Evolutionary conservation across 495 filamentous ascomycete genomes (phyloP).

Genomic region (Talaromyces wortmannii): DNA sequence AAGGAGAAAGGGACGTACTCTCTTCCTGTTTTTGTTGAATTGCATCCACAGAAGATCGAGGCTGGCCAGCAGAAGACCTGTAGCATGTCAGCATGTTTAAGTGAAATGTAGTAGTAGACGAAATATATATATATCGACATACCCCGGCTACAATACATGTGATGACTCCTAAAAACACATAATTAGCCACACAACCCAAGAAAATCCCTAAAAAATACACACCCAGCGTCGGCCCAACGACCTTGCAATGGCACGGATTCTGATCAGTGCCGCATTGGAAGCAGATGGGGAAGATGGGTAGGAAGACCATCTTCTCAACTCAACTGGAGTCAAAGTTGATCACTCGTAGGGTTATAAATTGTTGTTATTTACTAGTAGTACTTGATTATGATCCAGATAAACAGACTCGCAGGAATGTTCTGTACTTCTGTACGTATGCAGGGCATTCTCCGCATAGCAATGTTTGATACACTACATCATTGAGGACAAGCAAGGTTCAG

Average conservation of each 20-base stretch:
- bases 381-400: not conserved
- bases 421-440: not conserved
- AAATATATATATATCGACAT: no score
- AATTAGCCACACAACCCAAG: not conserved
- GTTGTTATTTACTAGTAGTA: not conserved
- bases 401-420: not conserved
- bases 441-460: not conserved
- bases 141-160: conserved; percentile 1
- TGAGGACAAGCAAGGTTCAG: not conserved
- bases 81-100: not conserved
- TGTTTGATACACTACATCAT: not conserved
- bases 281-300: conserved; percentile 36
- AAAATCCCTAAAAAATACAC: conserved; percentile 5
- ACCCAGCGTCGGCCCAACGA: conserved; percentile 54
- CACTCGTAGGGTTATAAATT: not conserved
- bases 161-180: not conserved
- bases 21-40: conserved; percentile 48
- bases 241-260: conserved; percentile 57
- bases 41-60: conserved; percentile 54
- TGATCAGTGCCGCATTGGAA: conserved; percentile 52
- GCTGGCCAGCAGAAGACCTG: conserved; percentile 54
- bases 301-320: conserved; percentile 1
- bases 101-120: not conserved
- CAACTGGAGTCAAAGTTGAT: no score
- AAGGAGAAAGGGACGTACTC: conserved; percentile 29